Percentiles rank a stretch among this genome's conserved stretches.
These are phyloP conservation scores for Priceomyces carsonii DNA, from an alignment of 805 yeast species.

Conservation along the genomic window DNA sequence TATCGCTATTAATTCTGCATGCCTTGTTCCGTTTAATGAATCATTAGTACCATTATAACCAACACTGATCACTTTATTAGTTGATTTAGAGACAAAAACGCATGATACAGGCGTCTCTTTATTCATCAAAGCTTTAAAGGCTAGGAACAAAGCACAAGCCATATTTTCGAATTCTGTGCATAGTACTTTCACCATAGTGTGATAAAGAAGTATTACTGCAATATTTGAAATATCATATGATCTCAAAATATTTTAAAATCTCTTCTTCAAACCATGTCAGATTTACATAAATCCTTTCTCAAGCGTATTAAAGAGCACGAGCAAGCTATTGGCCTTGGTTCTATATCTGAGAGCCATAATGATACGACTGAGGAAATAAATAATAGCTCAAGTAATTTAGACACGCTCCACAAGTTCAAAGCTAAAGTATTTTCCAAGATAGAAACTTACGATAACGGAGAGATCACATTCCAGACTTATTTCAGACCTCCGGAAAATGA, in stretches of 20 bases:
- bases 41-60: slow-evolving; percentile 89
- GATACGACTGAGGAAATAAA: not conserved
- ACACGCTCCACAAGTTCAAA: slow-evolving; percentile 10
- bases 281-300: slow-evolving; percentile 26
- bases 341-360: slow-evolving; percentile 17
- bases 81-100: slow-evolving; percentile 25
- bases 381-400: not conserved
- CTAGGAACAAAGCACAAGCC: slow-evolving; percentile 40
- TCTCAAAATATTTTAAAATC: not conserved
- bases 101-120: slow-evolving; percentile 48
- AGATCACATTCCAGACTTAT: slow-evolving; percentile 44
- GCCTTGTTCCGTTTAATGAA: slow-evolving; percentile 83
- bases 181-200: slow-evolving; percentile 11
- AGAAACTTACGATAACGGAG: slow-evolving; percentile 14
- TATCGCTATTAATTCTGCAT: slow-evolving; percentile 89
- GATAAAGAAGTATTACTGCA: not conserved
- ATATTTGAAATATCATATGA: not conserved
- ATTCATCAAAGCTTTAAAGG: slow-evolving; percentile 34
- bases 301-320: slow-evolving; percentile 25
- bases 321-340: slow-evolving; percentile 18
- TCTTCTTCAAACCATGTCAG: slow-evolving; percentile 21
- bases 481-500: slow-evolving; percentile 50
- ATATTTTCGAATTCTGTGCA: slow-evolving; percentile 24
- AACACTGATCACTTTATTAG: slow-evolving; percentile 56
- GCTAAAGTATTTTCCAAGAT: slow-evolving; percentile 15